Conservation (phyloP, 768 basidiomycete species). For the Leccinum uliginosum region DNA sequence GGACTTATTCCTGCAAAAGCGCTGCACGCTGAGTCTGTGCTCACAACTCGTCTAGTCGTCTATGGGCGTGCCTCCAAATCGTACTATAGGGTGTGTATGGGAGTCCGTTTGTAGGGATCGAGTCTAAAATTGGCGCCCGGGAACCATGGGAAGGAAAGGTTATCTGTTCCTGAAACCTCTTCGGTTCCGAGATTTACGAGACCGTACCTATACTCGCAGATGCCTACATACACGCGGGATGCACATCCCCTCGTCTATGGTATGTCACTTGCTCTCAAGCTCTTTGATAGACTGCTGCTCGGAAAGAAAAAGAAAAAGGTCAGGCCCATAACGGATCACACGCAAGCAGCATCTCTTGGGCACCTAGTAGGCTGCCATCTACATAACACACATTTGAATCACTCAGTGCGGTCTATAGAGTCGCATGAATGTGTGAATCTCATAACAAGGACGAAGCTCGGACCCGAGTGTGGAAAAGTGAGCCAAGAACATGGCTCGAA, state of each 20-base stretch:
- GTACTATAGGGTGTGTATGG: too few relatives aligned
- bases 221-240: not conserved
- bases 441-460: too few relatives aligned
- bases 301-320: not conserved
- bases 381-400: not conserved
- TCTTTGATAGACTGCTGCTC: not conserved
- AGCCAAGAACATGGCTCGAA: too few relatives aligned
- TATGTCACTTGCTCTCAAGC: not conserved
- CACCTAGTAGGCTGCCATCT: not conserved
- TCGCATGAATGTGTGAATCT: not conserved
- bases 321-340: not conserved
- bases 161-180: not conserved
- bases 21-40: not conserved
- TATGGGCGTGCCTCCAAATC: not conserved
- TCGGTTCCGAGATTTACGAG: not conserved
- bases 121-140: not conserved
- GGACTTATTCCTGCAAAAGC: not conserved
- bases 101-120: not conserved
- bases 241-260: not conserved
- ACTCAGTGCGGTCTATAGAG: not conserved
- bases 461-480: too few relatives aligned
- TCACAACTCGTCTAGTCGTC: not conserved
- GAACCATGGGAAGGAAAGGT: not conserved
- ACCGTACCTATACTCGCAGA: too few relatives aligned
- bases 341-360: not conserved